phyloP scores from a whole-genome alignment of 306 rosid genomes.

The Crotalaria pallida region DNA sequence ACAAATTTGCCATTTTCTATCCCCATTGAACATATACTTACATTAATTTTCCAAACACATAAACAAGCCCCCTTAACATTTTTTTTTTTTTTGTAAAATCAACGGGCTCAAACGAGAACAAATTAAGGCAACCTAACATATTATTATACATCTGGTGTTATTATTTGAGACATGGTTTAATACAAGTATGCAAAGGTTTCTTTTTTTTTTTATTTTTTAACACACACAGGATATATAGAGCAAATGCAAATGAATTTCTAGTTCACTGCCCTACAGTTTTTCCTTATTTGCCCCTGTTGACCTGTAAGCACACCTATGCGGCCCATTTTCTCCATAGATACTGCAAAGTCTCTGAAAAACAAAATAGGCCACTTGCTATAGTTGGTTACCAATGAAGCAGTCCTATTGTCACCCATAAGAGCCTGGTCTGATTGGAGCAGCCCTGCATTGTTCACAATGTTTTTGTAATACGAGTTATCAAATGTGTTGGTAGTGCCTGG shows the following conservation, averaged over 20 bases:
- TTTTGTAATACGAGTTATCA: slow-evolving; percentile 66
- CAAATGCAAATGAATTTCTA: background rate
- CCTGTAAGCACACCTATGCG: slow-evolving; percentile 69
- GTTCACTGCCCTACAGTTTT: slow-evolving; percentile 61
- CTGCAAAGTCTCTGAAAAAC: slow-evolving; percentile 59
- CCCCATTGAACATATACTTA: too few relatives aligned
- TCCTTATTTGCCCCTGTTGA: slow-evolving; percentile 62
- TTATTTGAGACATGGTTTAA: background rate
- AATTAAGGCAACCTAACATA: too few relatives aligned
- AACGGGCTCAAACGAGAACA: too few relatives aligned
- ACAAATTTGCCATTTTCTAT: too few relatives aligned
- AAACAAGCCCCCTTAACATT: too few relatives aligned
- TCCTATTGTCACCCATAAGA: slow-evolving; percentile 48
- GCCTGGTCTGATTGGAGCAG: slow-evolving; percentile 83
- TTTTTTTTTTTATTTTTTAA: background rate
- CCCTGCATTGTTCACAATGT: slow-evolving; percentile 55
- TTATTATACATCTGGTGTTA: background rate
- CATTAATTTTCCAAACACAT: too few relatives aligned
- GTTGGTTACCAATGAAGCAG: slow-evolving; percentile 45
- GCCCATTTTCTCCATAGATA: slow-evolving; percentile 69
- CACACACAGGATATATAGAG: background rate
- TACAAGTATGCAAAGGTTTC: background rate
- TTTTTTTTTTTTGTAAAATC: too few relatives aligned
- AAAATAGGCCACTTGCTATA: slow-evolving; percentile 55
- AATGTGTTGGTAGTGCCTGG: slow-evolving; percentile 41